phyloP scores from a whole-genome alignment of 306 rosid genomes.

The Ormosia semicastrata region DNA sequence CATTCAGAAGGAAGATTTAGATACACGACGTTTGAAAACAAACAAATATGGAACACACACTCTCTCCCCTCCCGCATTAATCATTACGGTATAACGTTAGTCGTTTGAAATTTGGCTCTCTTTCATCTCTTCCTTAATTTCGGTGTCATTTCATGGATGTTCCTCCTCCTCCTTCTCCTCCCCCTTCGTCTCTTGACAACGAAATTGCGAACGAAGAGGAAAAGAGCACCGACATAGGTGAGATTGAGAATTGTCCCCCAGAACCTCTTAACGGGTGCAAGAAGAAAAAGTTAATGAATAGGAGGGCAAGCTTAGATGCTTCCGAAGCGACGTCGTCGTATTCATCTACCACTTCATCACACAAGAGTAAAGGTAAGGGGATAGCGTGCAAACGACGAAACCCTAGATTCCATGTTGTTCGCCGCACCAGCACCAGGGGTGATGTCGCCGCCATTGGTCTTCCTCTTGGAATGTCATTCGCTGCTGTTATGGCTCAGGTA shows the following conservation, averaged over 20 bases:
- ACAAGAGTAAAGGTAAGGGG: slow-evolving; percentile 16
- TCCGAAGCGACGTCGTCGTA: slow-evolving; percentile 42
- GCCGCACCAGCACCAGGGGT: slow-evolving; percentile 39
- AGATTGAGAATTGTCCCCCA: slow-evolving; percentile 17
- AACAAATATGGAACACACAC: too few species aligned
- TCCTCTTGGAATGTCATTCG: slow-evolving; percentile 86
- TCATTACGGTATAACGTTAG: neutral
- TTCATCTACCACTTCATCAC: slow-evolving; percentile 27
- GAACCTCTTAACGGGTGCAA: neutral
- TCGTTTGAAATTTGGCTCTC: neutral
- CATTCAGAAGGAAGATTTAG: too few species aligned
- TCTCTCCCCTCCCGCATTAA: neutral
- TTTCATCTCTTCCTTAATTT: neutral
- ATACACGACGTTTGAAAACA: too few species aligned
- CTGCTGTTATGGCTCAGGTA: slow-evolving; percentile 84
- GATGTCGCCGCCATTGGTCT: slow-evolving; percentile 57
- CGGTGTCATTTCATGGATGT: neutral
- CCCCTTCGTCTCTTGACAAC: neutral
- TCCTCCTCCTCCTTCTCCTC: neutral
- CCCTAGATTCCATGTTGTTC: slow-evolving; percentile 42
- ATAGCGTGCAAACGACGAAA: slow-evolving; percentile 55
- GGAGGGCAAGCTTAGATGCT: slow-evolving; percentile 15
- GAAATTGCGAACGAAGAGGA: neutral
- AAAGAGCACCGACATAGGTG: neutral
- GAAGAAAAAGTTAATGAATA: slow-evolving; percentile 15